Evolutionary conservation across 257 asterid genomes (phyloP).

Genomic region (Gentiana dahurica): DNA sequence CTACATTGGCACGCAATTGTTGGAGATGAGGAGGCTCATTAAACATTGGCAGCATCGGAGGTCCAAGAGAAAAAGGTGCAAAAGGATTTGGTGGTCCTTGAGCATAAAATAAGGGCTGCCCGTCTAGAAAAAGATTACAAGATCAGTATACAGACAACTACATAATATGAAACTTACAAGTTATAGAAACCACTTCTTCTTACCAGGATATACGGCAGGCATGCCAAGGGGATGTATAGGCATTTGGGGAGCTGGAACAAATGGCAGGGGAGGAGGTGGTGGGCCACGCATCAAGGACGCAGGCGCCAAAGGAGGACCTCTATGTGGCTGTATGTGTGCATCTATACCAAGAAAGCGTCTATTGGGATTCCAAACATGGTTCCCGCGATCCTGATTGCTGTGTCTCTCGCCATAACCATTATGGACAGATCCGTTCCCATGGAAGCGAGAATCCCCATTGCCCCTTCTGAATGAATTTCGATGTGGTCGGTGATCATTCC

Average conservation of each 20-base stretch:
- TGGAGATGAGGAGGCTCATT: constrained; percentile 40
- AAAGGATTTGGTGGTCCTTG: constrained; percentile 42
- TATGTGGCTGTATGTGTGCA: constrained; percentile 37
- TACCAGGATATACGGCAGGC: constrained; percentile 54
- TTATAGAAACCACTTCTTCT: constrained; percentile 19
- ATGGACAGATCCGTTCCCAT: constrained; percentile 48
- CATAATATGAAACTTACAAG: background rate
- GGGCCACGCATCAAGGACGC: constrained; percentile 52
- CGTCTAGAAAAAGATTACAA: constrained; percentile 30
- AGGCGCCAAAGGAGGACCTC: constrained; percentile 40
- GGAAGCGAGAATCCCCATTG: constrained; percentile 38
- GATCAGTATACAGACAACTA: constrained; percentile 9
- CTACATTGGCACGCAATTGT: constrained; percentile 38
- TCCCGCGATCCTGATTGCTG: constrained; percentile 56
- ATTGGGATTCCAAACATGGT: constrained; percentile 37
- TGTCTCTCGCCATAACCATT: constrained; percentile 47
- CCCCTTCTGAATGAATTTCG: constrained; percentile 52
- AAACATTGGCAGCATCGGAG: constrained; percentile 31
- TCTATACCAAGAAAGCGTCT: constrained; percentile 53
- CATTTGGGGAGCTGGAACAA: constrained; percentile 32
- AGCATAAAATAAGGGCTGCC: constrained; percentile 34
- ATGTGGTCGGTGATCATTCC: constrained; percentile 35
- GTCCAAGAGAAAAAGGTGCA: constrained; percentile 40
- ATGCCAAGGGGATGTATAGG: constrained; percentile 32
- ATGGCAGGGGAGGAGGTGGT: constrained; percentile 27